Evolutionary conservation across 768 basidiomycete genomes (phyloP), one percentile per base, ranked within the genome.

Genomic region (Russula foetens): DNA sequence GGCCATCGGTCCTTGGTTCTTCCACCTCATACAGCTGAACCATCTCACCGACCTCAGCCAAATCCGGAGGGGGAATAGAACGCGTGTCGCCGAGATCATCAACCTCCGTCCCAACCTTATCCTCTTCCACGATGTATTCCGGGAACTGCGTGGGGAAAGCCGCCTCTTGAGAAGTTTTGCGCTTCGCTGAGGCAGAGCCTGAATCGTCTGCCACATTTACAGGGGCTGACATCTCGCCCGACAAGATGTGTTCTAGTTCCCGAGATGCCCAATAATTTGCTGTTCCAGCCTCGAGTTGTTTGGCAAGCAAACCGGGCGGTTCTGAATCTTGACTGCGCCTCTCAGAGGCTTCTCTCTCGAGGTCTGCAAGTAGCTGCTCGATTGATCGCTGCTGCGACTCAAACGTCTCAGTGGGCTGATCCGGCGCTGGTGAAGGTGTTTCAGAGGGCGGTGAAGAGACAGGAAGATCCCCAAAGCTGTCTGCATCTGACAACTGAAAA

Each of bases 381-480:
- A 63, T 56, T 11, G 59, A 45, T 21, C 28, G 41, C 8, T 33
- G 53, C 41, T 48, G 60, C 19, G 52, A 17, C 26, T 24, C 45
- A 26, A 45, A 52, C 4, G 43, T 17, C 31, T 19, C 45, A 6
- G 46, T 31, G 29, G 23, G 35, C 19, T 21, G 46, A 11, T 28
- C 49, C 17, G 56, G 41, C 12, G 24, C 48, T 9, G 56, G 62
- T 47, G 61, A 58, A 35, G 51, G 51, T 14, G 52, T 33, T 44
- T 24, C 49, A 21, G 63, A 59, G 17, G 64, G 64, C 7, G 63
- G 47, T 19, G 61, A 54, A 38, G 63, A 63, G 19, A 55, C 33
- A 31, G 64, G 64, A 31, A 65, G 62, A 15, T 65, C 64, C 19
- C 64, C 64, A 11, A 65, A 65, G 38, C 57, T 63, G 46, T 65